A percentile compares a stretch with the other conserved stretches of the same genome.
Conservation (phyloP, 768 basidiomycete species). For the Termitomyces sp. region DNA sequence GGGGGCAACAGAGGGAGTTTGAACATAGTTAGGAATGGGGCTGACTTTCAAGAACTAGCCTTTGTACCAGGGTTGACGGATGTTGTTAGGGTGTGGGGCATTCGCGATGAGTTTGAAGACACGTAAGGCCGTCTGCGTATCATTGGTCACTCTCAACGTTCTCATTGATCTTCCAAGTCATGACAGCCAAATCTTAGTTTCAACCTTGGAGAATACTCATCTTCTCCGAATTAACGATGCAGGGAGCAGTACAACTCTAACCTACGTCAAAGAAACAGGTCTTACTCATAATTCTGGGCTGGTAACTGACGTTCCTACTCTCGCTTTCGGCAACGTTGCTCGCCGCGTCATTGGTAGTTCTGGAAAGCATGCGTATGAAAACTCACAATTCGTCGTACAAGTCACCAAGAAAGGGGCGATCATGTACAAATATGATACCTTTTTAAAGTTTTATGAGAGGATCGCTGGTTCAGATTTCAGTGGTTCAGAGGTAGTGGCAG, state of each 20-base stretch:
- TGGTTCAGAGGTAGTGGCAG: constrained; percentile 53
- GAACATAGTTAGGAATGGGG: constrained; percentile 75
- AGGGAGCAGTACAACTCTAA: constrained; percentile 38
- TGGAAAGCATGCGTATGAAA: constrained; percentile 26
- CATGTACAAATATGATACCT: constrained; percentile 51
- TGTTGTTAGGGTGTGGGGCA: constrained; percentile 59
- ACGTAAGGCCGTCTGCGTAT: constrained; percentile 32
- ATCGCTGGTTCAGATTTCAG: constrained; percentile 32
- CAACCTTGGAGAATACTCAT: constrained; percentile 51
- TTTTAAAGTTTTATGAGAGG: constrained; percentile 34
- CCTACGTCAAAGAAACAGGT: constrained; percentile 27
- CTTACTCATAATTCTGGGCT: constrained; percentile 32
- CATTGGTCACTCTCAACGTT: constrained; percentile 1
- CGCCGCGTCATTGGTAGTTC: constrained; percentile 25
- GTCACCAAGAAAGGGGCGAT: constrained; percentile 56
- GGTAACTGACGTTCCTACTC: constrained; percentile 44
- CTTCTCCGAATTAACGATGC: constrained; percentile 44
- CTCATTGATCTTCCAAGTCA: constrained; percentile 12
- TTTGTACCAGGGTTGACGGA: constrained; percentile 50
- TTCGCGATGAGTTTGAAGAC: constrained; percentile 43
- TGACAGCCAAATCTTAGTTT: constrained; percentile 53
- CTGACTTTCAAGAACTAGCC: constrained; percentile 68
- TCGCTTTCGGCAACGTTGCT: constrained; percentile 58
- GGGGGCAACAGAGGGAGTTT: constrained; percentile 72
- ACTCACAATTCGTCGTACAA: constrained; percentile 64